Evolutionary conservation across 1,284 basidiomycete genomes (phyloP), one percentile per base, ranked within the genome.

Genomic region (Melampsora larici-populina): DNA sequence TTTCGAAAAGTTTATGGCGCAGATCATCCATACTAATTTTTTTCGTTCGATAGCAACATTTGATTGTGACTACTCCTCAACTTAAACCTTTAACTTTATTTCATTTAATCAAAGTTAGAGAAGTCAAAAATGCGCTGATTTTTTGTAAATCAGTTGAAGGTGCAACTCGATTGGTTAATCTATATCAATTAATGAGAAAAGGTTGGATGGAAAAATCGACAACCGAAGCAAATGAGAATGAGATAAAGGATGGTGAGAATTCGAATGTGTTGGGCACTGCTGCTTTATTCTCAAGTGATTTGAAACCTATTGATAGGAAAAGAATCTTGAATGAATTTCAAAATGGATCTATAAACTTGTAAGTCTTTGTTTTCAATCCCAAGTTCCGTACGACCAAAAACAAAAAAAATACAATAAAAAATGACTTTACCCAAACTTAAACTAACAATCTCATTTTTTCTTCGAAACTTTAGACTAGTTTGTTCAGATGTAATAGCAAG

Each of bases 71-170:
- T 78, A 88, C 91, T 63, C 86, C 93, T 0, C 87, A 89, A 0
- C 87, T 91, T 80, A 99, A 99, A 84, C 95, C 96, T 0, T 88
- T 99, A 17, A 87, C 93, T 79, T 88, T 99, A 64, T 90, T 98
- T 83, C 88, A 97, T 82, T 89, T 99, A 51, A 86, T 97, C 2
- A 90, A 91, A 82, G 82, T 84, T 6, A 86, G 86, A 64, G 82
- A 85, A 17, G 86, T 94, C 24, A 86, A 84, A 15, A 91, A 91
- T 79, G 92, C 91, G 0, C 87, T 99, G 29, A 90, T 96, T 68
- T 99, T 99, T 85, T 97, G 94, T 11, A 99, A 98, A 84, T 94
- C 92, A 0, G 91, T 97, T 15, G 95, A 98, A 82, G 93, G 92
- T 0, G 93, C 95, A 0, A 86, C 87, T 0, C 88, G 96, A 15